Evolutionary conservation across 306 rosid species (phyloP).

Genomic region (Rosa multiflora): DNA sequence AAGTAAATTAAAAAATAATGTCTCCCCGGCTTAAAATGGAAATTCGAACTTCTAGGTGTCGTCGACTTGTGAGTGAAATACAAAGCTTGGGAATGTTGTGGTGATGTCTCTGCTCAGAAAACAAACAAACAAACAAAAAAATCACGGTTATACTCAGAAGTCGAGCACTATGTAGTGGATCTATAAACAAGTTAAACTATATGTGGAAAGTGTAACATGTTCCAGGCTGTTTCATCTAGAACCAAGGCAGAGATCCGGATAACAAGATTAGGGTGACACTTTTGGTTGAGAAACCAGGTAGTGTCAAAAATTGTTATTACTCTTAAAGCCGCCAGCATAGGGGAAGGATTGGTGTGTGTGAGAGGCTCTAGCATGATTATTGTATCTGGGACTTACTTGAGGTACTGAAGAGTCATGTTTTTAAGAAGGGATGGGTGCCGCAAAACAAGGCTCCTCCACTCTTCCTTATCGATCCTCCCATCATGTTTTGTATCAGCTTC

Average conservation of each 20-base stretch:
- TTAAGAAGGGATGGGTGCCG: slow-evolving; percentile 95
- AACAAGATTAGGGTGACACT: neutral
- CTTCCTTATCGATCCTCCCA: slow-evolving; percentile 96
- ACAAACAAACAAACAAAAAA: neutral
- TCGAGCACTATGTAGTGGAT: neutral
- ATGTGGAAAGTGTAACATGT: neutral
- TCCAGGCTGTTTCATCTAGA: neutral
- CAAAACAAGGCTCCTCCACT: slow-evolving; percentile 93
- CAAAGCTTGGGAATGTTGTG: slow-evolving; percentile 93
- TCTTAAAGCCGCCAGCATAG: too few relatives aligned
- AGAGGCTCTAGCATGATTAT: neutral
- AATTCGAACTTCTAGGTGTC: slow-evolving; percentile 49
- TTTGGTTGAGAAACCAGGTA: neutral
- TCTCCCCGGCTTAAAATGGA: neutral
- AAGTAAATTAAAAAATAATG: slow-evolving; percentile 19
- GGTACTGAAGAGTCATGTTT: slow-evolving; percentile 97
- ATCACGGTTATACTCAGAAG: neutral
- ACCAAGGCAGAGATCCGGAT: neutral
- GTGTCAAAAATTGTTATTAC: neutral
- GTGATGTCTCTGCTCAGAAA: slow-evolving; percentile 81
- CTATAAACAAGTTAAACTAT: neutral
- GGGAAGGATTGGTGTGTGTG: too few relatives aligned
- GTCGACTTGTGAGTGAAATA: slow-evolving; percentile 88
- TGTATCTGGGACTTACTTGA: slow-evolving; percentile 55
- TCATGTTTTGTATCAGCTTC: slow-evolving; percentile 99